phyloP scores from a whole-genome alignment of 106 monocot genomes.

The Posidonia australis region DNA sequence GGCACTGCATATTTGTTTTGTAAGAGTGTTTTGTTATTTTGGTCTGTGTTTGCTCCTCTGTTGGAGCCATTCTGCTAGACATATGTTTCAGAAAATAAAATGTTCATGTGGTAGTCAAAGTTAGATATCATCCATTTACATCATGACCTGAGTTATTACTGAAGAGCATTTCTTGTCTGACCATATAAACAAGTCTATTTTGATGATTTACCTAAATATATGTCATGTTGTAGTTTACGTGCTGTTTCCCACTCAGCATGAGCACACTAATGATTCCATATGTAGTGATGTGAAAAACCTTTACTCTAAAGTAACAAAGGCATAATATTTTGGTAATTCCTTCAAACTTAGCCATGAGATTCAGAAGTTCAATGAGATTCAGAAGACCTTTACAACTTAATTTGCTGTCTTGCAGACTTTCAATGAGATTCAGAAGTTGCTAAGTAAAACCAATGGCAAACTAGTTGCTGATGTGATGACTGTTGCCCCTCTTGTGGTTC shows the following conservation, averaged over 20 bases:
- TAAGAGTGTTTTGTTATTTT: no score
- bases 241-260: no score
- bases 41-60: no score
- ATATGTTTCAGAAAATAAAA: not conserved
- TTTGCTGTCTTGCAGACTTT: conserved; percentile 14
- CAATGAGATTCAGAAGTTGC: conserved; percentile 24
- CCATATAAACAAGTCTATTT: not conserved
- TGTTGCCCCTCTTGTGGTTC: conserved; percentile 17
- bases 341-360: no score
- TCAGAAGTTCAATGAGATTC: no score
- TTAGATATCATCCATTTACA: not conserved
- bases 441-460: conserved; percentile 22
- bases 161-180: not conserved
- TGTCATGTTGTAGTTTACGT: no score
- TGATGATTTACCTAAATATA: no score
- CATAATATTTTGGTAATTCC: not conserved
- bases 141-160: not conserved
- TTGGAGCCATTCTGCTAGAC: not conserved
- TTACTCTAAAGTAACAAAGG: not conserved
- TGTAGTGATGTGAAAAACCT: not conserved
- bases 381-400: not conserved
- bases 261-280: no score
- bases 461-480: conserved; percentile 30
- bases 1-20: no score
- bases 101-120: not conserved